Conservation (phyloP, 768 basidiomycete genomes). For the Pleurotus tuoliensis region DNA sequence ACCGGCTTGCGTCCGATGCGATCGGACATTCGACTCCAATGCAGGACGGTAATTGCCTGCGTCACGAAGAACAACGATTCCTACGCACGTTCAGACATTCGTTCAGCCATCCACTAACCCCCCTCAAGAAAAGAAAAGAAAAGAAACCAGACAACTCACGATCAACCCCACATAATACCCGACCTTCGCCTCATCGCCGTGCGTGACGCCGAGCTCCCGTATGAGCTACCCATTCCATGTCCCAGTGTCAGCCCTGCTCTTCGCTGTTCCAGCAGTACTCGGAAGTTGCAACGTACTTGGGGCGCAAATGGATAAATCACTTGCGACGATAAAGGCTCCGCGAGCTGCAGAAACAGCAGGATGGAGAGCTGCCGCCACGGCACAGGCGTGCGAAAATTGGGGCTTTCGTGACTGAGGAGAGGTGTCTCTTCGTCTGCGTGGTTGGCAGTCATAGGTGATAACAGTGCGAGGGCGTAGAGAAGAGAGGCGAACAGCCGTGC, state of each 20-base stretch:
- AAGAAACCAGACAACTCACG: constrained; percentile 28
- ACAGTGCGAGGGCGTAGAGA: too few relatives aligned
- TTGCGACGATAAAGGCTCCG: constrained; percentile 71
- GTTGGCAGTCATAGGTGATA: background rate
- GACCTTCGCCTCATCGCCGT: constrained; percentile 66
- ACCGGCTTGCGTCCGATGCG: constrained; percentile 47
- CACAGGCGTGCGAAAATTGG: constrained; percentile 42
- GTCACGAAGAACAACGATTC: constrained; percentile 50
- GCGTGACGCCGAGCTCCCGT: constrained; percentile 62
- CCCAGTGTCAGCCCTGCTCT: background rate
- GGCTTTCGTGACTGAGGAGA: background rate
- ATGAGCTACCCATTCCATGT: constrained; percentile 21
- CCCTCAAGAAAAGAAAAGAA: too few relatives aligned
- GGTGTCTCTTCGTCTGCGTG: background rate
- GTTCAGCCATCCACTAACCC: too few relatives aligned
- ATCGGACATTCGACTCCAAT: constrained; percentile 52
- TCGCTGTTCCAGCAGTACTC: background rate
- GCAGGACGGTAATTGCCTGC: constrained; percentile 43
- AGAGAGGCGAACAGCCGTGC: too few relatives aligned
- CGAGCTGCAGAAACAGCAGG: constrained; percentile 66
- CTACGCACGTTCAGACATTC: constrained; percentile 19
- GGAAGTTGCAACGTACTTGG: constrained; percentile 38
- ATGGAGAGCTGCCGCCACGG: constrained; percentile 70
- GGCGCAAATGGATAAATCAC: constrained; percentile 76
- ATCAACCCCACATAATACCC: constrained; percentile 78